Evolutionary conservation across 2,329 filamentous ascomycete genomes (phyloP).

Genomic region (Drechslerella dactyloides): DNA sequence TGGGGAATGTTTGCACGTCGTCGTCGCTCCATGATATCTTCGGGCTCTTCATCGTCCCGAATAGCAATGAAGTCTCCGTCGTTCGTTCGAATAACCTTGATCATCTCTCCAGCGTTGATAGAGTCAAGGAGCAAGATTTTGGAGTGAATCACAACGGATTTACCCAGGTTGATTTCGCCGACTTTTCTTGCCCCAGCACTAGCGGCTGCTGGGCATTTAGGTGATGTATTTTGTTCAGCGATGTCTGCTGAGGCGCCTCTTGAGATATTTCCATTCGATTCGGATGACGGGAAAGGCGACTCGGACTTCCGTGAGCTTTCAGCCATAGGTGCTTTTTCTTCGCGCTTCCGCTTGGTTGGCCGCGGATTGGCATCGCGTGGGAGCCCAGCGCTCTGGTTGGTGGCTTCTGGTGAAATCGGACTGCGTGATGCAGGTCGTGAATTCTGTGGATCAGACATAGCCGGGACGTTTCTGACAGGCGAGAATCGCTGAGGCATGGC

Average conservation of each 20-base stretch:
- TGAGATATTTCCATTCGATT: slow-evolving; percentile 30
- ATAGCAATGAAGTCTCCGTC: slow-evolving; percentile 36
- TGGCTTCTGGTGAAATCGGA: slow-evolving; percentile 14
- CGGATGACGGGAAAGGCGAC: slow-evolving; percentile 27
- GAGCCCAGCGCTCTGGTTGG: not conserved
- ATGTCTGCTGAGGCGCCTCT: slow-evolving; percentile 22
- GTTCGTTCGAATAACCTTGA: slow-evolving; percentile 34
- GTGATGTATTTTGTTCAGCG: not conserved
- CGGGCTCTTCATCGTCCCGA: slow-evolving; percentile 36
- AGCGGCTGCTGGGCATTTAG: not conserved
- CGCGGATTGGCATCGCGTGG: slow-evolving; percentile 15
- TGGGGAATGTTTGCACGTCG: slow-evolving; percentile 8
- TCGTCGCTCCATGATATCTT: slow-evolving; percentile 41
- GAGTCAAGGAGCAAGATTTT: slow-evolving; percentile 29
- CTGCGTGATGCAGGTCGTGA: slow-evolving; percentile 29
- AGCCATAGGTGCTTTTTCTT: slow-evolving; percentile 16
- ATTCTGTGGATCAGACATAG: slow-evolving; percentile 7
- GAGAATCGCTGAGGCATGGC: slow-evolving; percentile 27
- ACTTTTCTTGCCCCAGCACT: slow-evolving; percentile 3
- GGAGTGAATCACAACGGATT: slow-evolving; percentile 25
- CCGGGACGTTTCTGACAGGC: slow-evolving; percentile 29
- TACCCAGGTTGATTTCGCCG: not conserved
- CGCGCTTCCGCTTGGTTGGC: slow-evolving; percentile 30
- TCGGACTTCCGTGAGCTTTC: slow-evolving; percentile 23
- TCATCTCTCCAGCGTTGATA: slow-evolving; percentile 35